A percentile compares a stretch with the other conserved stretches of the same genome.
Conservation (phyloP, 2,329 filamentous ascomycete genomes). For the Pseudocercospora musae region DNA sequence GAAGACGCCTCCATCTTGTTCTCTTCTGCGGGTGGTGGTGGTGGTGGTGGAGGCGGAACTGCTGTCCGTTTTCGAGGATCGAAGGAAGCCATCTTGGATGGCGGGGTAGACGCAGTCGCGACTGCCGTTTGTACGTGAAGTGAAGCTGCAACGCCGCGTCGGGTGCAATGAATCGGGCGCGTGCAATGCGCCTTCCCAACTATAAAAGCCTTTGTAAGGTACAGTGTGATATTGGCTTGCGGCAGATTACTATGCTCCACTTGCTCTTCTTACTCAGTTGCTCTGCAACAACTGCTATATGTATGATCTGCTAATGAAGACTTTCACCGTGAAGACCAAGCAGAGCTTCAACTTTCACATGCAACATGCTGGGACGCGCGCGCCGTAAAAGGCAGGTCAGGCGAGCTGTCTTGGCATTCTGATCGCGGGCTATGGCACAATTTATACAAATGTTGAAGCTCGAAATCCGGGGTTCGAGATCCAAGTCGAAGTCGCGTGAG, state of each 20-base stretch:
- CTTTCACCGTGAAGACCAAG: background rate
- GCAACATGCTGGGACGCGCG: too few relatives aligned
- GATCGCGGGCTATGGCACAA: too few relatives aligned
- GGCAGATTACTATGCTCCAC: too few relatives aligned
- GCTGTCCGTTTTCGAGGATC: slow-evolving; percentile 34
- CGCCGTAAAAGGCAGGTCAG: too few relatives aligned
- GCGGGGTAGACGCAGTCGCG: background rate
- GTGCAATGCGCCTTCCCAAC: background rate
- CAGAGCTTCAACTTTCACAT: background rate
- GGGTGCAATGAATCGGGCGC: background rate
- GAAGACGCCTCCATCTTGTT: background rate
- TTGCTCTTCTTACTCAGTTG: too few relatives aligned
- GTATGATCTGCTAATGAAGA: background rate
- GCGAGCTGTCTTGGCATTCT: too few relatives aligned
- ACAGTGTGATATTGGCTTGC: too few relatives aligned
- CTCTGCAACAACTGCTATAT: background rate
- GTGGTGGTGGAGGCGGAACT: slow-evolving; percentile 45
- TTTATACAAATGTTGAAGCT: too few relatives aligned
- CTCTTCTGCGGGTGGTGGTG: slow-evolving; percentile 46
- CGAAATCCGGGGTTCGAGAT: too few relatives aligned
- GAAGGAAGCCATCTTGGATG: slow-evolving; percentile 42
- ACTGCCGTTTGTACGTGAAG: background rate
- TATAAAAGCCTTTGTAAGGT: too few relatives aligned
- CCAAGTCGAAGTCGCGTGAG: too few relatives aligned
- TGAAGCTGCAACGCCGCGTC: background rate